Evolutionary conservation across 257 asterid genomes (phyloP), one percentile per base, ranked within the genome.

Genomic region (Penstemon davidsonii): DNA sequence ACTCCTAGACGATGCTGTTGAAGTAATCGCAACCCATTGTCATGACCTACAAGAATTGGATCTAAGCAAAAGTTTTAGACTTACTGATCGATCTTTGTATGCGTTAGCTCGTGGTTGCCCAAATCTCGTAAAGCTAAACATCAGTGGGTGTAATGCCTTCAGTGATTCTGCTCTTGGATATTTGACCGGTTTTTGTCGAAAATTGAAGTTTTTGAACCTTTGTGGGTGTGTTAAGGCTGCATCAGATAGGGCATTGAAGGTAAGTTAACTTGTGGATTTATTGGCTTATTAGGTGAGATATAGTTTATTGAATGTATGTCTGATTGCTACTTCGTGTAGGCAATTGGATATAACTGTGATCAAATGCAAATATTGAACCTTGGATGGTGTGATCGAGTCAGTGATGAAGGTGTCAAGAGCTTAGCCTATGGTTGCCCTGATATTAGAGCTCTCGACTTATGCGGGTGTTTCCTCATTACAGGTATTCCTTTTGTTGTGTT

Each of bases 371-470:
- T 80, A 3, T 61, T 94, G 75, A 94, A 81, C 75, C 84, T 94
- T 5, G 99, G 99, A 63, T 94, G 99, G 99, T 94, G 99, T 4
- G 99, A 94, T 33, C 82, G 80, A n/a, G 81, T 94, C 46, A 74
- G 96, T 10, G 99, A 94, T 74, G 90, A 82, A 66, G 99, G 99
- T 36, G 96, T 94, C 10, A 94, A 81, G 83, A 91, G 98, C 73
- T 83, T 94, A 57, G 99, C 99, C 33, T 86, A 88, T 69, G 96
- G 99, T 8, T 94, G 99, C 80, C 96, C 97, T 52, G 88, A 91
- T 77, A 87, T 94, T 65, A 74, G 82, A 77, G 90, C 88, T 43
- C 91, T 94, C 0, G 96, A 94, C 81, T 79, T 91, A 80, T 94
- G 99, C 46, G 96, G 98, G 37, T 91, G 98, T 61, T 88, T 88